Base-by-base conservation (phyloP, 345 rosid genomes). In the Euclidium syriacum region DNA sequence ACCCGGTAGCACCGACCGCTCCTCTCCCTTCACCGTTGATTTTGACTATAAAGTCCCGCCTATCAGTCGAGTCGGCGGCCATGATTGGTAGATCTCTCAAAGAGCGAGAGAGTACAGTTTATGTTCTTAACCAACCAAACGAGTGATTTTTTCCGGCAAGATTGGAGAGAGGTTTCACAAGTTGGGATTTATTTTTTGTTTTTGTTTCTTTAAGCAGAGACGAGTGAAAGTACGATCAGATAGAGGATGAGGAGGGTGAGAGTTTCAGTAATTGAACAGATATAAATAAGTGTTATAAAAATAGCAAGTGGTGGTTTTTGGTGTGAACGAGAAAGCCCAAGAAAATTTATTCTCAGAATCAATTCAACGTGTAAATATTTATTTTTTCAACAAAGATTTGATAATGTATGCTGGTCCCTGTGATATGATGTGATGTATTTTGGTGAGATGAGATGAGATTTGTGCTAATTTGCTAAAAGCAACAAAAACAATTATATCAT, bases 31-130 rank as follows among this genome's bases (percentile, higher is more conserved):
- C 57, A 0, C 76, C 82, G 18, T 73, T 75, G 52, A 77, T 50
- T 25, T 77, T 80, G 30, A 80, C 62, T 26, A 78, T 25, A 63
- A 80, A 61, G 46, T 83, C 85, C n/a, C 68, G 68, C 76, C 63
- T 58, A 56, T 78, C 82, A 67, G 79, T 58, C 8, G 82, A 74
- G 41, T 73, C 77, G 26, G 46, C 54, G 22, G 83, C 64, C 85
- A 80, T 80, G 52, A n/a, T 41, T 38, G 52, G 14, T 4, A n/a
- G 62, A 64, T 44, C 53, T 23, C 16, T 3, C 14, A 15, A 10
- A 48, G 4, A n/a, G n/a, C n/a, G n/a, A n/a, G n/a, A n/a, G n/a
- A n/a, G n/a, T n/a, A n/a, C n/a, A n/a, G n/a, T n/a, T n/a, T n/a
- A n/a, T n/a, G n/a, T n/a, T n/a, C n/a, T n/a, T n/a, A n/a, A n/a